Evolutionary conservation across 2,329 filamentous ascomycete species (phyloP).

Genomic region (Ceratocystiopsis brevicomis): DNA sequence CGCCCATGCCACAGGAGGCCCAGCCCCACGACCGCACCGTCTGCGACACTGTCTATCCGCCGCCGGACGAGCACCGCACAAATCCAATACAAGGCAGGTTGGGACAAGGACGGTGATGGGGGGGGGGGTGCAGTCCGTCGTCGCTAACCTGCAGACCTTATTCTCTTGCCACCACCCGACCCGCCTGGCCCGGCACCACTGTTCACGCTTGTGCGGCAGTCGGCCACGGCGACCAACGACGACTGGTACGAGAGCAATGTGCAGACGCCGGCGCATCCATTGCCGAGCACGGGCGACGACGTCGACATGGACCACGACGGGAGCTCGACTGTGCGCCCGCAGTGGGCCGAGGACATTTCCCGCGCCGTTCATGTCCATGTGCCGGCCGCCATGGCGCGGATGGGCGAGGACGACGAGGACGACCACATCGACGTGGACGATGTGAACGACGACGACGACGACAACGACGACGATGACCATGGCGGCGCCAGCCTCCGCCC

Average conservation of each 20-base stretch:
- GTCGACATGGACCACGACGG: neutral
- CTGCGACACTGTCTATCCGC: neutral
- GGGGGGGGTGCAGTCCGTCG: neutral
- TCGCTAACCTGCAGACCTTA: constrained; percentile 4
- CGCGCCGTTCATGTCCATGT: constrained; percentile 25
- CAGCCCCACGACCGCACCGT: neutral
- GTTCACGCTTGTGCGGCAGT: constrained; percentile 34
- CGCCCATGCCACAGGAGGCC: constrained; percentile 1
- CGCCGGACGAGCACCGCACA: constrained; percentile 10
- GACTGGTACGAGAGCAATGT: constrained; percentile 35
- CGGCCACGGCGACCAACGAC: constrained; percentile 29
- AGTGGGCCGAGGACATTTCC: too few species aligned
- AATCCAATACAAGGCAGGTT: constrained; percentile 29
- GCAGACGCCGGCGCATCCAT: constrained; percentile 1
- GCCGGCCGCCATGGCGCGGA: constrained; percentile 18
- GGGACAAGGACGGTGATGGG: too few species aligned
- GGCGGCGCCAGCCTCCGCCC: neutral
- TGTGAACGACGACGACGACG: constrained; percentile 7
- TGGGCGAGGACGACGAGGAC: constrained; percentile 11
- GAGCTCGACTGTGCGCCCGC: constrained; percentile 4
- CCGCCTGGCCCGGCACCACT: constrained; percentile 14
- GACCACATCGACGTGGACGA: constrained; percentile 2
- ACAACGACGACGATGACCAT: constrained; percentile 9
- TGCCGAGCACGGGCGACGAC: neutral
- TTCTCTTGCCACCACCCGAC: too few species aligned